Percentiles rank a stretch among this genome's conserved stretches.
Evolutionary conservation across 306 rosid genomes (phyloP).

Genomic region (Cucurbita moschata): DNA sequence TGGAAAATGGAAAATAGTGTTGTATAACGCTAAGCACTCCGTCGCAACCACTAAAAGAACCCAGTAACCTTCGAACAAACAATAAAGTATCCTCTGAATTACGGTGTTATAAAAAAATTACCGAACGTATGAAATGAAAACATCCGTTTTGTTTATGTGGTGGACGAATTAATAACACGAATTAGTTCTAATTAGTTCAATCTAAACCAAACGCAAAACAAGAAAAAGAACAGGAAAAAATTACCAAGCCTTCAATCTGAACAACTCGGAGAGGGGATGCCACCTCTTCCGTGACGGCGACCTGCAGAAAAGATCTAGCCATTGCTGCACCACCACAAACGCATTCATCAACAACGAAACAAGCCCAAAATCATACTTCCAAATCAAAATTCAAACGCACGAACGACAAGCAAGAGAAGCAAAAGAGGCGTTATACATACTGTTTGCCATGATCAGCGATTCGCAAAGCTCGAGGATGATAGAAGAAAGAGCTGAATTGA

Average conservation of each 20-base stretch:
- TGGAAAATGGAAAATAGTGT: background rate
- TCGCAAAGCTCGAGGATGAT: background rate
- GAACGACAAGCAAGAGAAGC: background rate
- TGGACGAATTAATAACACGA: background rate
- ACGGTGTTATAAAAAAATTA: background rate
- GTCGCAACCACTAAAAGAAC: background rate
- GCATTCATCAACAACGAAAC: background rate
- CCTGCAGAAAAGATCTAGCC: constrained; percentile 76
- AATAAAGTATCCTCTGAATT: background rate
- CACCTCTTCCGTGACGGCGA: constrained; percentile 77
- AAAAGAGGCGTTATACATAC: background rate
- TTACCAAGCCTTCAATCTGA: constrained; percentile 94
- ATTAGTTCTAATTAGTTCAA: background rate
- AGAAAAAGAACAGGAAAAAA: background rate
- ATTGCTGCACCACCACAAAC: constrained; percentile 26
- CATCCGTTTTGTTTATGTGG: background rate
- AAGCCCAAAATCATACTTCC: background rate
- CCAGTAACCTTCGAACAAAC: background rate
- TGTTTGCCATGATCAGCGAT: background rate
- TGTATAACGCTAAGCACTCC: background rate
- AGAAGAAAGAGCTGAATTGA: background rate
- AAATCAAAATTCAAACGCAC: background rate
- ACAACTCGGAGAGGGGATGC: constrained; percentile 78
- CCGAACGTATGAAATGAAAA: background rate
- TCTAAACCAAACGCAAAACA: background rate